These are phyloP conservation scores for Tetraselmis striata DNA, from an alignment of 139 green algal species.

Conservation along the genomic window DNA sequence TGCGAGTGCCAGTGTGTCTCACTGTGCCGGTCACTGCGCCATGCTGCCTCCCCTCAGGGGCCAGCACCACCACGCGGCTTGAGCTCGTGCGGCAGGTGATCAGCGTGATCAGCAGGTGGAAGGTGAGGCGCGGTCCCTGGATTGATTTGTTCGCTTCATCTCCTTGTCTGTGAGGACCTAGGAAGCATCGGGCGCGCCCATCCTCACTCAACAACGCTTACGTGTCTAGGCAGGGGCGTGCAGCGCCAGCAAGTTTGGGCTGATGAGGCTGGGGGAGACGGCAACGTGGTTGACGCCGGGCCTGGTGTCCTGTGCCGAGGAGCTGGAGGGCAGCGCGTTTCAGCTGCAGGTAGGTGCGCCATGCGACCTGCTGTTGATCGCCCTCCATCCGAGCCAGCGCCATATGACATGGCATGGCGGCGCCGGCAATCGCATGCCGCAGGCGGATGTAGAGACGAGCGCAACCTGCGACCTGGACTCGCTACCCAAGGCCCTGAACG, in stretches of 20 bases:
- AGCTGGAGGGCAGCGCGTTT: background rate
- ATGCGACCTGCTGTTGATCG: too few relatives aligned
- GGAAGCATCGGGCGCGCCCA: too few relatives aligned
- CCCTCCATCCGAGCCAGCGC: too few relatives aligned
- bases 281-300: background rate
- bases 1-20: too few relatives aligned
- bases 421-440: too few relatives aligned
- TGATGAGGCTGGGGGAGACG: background rate
- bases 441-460: background rate
- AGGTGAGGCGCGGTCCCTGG: background rate
- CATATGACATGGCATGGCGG: too few relatives aligned
- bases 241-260: background rate
- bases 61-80: background rate
- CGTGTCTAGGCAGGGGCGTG: background rate
- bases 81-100: background rate
- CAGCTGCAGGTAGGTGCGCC: background rate
- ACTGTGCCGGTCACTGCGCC: too few relatives aligned
- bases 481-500: background rate
- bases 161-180: too few relatives aligned
- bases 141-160: background rate
- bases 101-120: background rate
- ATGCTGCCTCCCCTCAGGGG: background rate
- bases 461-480: background rate
- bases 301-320: background rate
- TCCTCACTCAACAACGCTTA: background rate